A percentile compares a stretch with the other conserved stretches of the same genome.
Conservation (phyloP, 2,329 filamentous ascomycete species). For the Fusarium sp. region DNA sequence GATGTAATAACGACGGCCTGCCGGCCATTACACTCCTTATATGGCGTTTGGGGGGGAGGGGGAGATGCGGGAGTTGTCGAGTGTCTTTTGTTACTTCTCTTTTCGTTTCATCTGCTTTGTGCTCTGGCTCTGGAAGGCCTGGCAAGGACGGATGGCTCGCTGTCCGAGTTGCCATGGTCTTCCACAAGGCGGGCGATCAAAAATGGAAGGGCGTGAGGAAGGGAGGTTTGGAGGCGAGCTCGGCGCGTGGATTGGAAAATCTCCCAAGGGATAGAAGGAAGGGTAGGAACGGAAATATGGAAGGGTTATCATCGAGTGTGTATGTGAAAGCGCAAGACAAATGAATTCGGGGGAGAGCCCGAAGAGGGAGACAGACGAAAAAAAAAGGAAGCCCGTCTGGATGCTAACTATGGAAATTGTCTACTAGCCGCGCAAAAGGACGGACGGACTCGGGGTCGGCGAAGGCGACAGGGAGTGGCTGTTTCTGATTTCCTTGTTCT, state of each 20-base stretch:
- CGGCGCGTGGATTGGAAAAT: conserved; percentile 43
- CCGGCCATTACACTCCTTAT: conserved; percentile 54
- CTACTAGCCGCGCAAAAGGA: conserved; percentile 31
- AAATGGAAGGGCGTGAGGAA: conserved; percentile 11
- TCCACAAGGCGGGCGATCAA: conserved; percentile 9
- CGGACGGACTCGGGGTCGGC: conserved; percentile 13
- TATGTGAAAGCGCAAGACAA: conserved; percentile 19
- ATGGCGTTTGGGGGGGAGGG: conserved; percentile 48
- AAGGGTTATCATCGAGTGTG: conserved; percentile 25
- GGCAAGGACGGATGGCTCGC: background rate
- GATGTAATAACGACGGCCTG: conserved; percentile 55
- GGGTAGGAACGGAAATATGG: conserved; percentile 34
- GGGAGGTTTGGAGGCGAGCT: conserved; percentile 12
- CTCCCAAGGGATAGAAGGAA: conserved; percentile 43
- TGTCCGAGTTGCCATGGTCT: conserved; percentile 9
- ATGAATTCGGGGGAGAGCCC: background rate
- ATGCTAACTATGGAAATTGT: conserved; percentile 38
- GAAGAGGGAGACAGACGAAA: conserved; percentile 6
- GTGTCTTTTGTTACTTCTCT: conserved; percentile 35
- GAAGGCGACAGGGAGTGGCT: conserved; percentile 20
- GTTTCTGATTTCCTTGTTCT: conserved; percentile 36
- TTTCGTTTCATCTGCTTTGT: conserved; percentile 23
- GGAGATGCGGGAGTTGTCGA: conserved; percentile 46
- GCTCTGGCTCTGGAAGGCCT: conserved; percentile 12
- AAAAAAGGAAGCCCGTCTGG: conserved; percentile 32